Conservation (phyloP, 2,329 filamentous ascomycete genomes). For the Neofusicoccum kwambonambiense region DNA sequence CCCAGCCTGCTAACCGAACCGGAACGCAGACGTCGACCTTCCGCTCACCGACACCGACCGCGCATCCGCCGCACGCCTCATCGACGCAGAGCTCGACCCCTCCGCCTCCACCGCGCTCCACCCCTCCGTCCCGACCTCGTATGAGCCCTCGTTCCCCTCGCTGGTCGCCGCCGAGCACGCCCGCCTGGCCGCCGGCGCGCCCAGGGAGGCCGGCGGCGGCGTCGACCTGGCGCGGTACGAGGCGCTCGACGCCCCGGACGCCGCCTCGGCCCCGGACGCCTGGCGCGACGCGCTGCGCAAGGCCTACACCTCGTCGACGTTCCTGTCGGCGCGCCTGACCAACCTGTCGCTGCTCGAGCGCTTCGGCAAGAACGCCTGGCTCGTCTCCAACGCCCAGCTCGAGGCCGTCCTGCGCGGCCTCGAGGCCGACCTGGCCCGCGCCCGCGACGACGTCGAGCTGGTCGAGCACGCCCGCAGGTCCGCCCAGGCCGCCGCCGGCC, state of each 20-base stretch:
- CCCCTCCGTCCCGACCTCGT: constrained; percentile 57
- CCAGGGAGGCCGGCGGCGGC: constrained; percentile 54
- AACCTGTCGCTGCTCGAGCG: constrained; percentile 74
- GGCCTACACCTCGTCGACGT: constrained; percentile 59
- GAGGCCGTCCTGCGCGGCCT: constrained; percentile 69
- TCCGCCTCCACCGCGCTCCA: constrained; percentile 46
- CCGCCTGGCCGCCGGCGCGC: constrained; percentile 58
- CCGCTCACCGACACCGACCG: constrained; percentile 65
- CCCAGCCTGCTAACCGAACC: constrained; percentile 14
- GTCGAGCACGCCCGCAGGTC: constrained; percentile 69
- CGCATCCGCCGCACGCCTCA: constrained; percentile 65
- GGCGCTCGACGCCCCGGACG: constrained; percentile 60
- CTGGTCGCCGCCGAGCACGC: constrained; percentile 67
- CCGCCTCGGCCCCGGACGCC: constrained; percentile 39
- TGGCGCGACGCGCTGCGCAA: constrained; percentile 54
- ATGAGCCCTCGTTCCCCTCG: constrained; percentile 60
- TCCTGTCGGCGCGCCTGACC: constrained; percentile 55
- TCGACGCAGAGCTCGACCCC: constrained; percentile 61
- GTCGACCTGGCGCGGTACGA: constrained; percentile 85
- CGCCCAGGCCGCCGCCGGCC: constrained; percentile 68
- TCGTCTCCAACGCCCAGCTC: constrained; percentile 77
- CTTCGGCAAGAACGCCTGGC: constrained; percentile 87
- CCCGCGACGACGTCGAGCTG: constrained; percentile 68
- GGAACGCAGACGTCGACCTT: constrained; percentile 71
- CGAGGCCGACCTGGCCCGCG: constrained; percentile 71